Evolutionary conservation across 208 protist genomes (phyloP).

Genomic region (Acanthamoeba royreba): DNA sequence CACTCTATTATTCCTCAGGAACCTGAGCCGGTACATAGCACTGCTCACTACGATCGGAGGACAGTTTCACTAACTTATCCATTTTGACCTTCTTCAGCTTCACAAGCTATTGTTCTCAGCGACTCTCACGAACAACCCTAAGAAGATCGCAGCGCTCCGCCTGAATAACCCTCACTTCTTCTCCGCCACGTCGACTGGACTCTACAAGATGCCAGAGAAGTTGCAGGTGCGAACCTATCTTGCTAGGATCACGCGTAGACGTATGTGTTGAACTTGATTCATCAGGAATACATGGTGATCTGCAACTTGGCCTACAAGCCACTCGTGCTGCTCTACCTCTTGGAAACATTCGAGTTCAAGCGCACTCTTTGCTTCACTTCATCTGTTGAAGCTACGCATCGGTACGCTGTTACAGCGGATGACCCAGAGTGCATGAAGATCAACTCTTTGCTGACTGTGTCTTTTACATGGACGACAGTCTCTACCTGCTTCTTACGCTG

Average conservation of each 20-base stretch:
- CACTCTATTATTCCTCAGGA: background rate
- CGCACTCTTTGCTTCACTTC: slow-evolving; percentile 69
- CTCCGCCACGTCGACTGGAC: slow-evolving; percentile 31
- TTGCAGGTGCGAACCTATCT: slow-evolving; percentile 59
- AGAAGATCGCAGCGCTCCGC: slow-evolving; percentile 75
- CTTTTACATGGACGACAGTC: background rate
- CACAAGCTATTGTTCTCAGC: slow-evolving; percentile 83
- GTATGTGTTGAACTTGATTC: too few relatives aligned
- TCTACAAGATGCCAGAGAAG: slow-evolving; percentile 65
- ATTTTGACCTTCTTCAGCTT: slow-evolving; percentile 31
- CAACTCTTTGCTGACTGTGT: background rate
- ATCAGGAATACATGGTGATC: slow-evolving; percentile 55
- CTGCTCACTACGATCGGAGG: background rate
- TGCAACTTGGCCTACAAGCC: slow-evolving; percentile 61
- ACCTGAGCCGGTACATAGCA: background rate
- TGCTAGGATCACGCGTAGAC: too few relatives aligned
- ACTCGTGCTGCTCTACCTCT: slow-evolving; percentile 2
- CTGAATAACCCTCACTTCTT: slow-evolving; percentile 74
- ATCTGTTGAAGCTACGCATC: slow-evolving; percentile 63
- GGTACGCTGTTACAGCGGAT: too few relatives aligned
- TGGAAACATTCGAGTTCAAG: background rate
- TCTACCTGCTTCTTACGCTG: slow-evolving; percentile 57
- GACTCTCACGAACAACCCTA: slow-evolving; percentile 81
- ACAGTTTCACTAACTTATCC: background rate
- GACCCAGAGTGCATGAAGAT: background rate